These are phyloP conservation scores for Sphagnum magellanicum DNA, from an alignment of 228 moss, liverwort and hornwort species.

Conservation along the genomic window DNA sequence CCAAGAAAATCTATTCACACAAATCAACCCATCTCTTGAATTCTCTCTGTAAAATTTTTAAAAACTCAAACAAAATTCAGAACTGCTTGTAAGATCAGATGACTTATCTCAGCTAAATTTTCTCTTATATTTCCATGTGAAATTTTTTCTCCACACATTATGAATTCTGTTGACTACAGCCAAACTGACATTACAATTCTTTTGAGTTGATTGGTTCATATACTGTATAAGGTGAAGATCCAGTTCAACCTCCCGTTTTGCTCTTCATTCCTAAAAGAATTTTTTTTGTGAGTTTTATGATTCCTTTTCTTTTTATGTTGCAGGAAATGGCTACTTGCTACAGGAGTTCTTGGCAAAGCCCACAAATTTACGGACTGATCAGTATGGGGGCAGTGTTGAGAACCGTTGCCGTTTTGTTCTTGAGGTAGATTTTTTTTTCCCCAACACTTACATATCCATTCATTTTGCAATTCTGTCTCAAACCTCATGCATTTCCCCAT, in stretches of 20 bases:
- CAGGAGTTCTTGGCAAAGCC: constrained; percentile 51
- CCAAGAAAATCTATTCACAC: too few relatives aligned
- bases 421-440: constrained; percentile 19
- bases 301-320: too few relatives aligned
- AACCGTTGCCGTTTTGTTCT: constrained; percentile 58
- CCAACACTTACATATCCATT: background rate
- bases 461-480: too few relatives aligned
- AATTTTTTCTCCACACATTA: background rate
- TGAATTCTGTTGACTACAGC: too few relatives aligned
- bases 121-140: background rate
- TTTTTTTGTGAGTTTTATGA: background rate
- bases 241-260: too few relatives aligned
- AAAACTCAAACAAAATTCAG: background rate
- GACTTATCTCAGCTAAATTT: background rate
- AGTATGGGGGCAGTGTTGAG: constrained; percentile 65
- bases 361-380: constrained; percentile 40
- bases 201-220: too few relatives aligned
- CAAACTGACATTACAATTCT: too few relatives aligned
- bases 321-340: constrained; percentile 63
- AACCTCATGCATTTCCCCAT: too few relatives aligned
- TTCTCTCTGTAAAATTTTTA: too few relatives aligned
- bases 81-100: background rate
- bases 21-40: too few relatives aligned
- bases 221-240: too few relatives aligned
- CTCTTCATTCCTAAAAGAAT: too few relatives aligned